Percentiles rank a stretch among this genome's conserved stretches.
phyloP scores from a whole-genome alignment of 208 protist species.

The Leishmania turanica region DNA sequence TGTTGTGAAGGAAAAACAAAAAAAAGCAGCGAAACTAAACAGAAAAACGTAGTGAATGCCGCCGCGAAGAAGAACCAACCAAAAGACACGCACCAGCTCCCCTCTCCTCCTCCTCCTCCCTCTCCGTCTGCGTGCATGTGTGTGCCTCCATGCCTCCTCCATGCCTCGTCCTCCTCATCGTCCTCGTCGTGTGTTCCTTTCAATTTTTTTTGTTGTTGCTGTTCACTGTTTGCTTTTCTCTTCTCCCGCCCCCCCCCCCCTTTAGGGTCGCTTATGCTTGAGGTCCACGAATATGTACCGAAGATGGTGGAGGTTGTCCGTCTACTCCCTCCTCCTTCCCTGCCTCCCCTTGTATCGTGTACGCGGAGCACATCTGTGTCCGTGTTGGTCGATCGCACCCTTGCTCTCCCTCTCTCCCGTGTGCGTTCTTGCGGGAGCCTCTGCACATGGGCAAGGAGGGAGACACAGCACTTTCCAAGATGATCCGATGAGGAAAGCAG shows the following conservation, averaged over 20 bases:
- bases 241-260: not conserved
- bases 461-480: not conserved
- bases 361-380: not conserved
- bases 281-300: constrained; percentile 16
- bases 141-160: not conserved
- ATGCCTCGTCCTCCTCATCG: no score
- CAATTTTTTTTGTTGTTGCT: not conserved
- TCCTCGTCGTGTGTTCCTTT: not conserved
- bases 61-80: no score
- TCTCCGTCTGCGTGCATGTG: not conserved
- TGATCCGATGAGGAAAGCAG: not conserved
- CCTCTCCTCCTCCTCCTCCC: no score
- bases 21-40: no score
- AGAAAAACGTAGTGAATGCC: not conserved
- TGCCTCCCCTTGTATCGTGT: not conserved
- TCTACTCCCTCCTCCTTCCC: not conserved
- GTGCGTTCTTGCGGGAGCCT: not conserved
- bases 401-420: not conserved
- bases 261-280: constrained; percentile 1
- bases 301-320: not conserved
- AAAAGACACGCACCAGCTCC: not conserved
- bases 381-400: not conserved
- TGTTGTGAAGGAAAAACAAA: not conserved
- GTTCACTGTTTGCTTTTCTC: not conserved
- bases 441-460: not conserved